These are phyloP conservation scores for Pelargonium cotyledonis DNA, from an alignment of 441 rosid genomes.

Conservation along the genomic window DNA sequence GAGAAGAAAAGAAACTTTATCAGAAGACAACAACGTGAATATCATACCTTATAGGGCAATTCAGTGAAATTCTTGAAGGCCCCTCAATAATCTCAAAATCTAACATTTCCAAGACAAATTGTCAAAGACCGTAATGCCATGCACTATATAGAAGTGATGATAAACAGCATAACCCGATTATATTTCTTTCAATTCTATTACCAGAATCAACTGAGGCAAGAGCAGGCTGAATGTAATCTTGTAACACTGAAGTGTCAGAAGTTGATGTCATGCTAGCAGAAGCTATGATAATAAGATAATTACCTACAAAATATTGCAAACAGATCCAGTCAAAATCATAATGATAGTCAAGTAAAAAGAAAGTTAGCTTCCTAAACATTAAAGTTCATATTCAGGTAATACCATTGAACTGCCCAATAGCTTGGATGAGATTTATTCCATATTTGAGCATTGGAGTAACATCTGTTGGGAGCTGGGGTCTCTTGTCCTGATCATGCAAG, in stretches of 20 bases:
- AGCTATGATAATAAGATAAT: not conserved
- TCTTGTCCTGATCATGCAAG: not conserved
- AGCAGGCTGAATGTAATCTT: conserved; percentile 1
- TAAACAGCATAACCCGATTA: not conserved
- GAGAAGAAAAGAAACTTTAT: not conserved
- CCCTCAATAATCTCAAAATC: not conserved
- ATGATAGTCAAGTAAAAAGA: not conserved
- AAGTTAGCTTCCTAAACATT: not conserved
- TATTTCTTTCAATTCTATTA: not conserved
- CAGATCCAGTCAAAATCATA: not conserved
- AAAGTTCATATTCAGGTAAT: not conserved
- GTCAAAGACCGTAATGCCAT: not conserved
- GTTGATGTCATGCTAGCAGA: not conserved
- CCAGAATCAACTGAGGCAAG: not conserved
- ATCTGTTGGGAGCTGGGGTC: not conserved
- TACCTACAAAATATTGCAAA: not conserved
- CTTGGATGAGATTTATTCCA: conserved; percentile 1
- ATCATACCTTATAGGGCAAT: conserved; percentile 4
- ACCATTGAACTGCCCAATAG: not conserved
- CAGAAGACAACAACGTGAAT: not conserved
- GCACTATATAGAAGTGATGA: not conserved
- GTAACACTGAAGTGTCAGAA: not conserved
- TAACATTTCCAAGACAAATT: not conserved
- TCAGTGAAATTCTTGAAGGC: not conserved
- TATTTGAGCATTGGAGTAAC: conserved; percentile 2